Conservation (phyloP, 805 yeast genomes). For the Saccharomycopsis capsularis region DNA sequence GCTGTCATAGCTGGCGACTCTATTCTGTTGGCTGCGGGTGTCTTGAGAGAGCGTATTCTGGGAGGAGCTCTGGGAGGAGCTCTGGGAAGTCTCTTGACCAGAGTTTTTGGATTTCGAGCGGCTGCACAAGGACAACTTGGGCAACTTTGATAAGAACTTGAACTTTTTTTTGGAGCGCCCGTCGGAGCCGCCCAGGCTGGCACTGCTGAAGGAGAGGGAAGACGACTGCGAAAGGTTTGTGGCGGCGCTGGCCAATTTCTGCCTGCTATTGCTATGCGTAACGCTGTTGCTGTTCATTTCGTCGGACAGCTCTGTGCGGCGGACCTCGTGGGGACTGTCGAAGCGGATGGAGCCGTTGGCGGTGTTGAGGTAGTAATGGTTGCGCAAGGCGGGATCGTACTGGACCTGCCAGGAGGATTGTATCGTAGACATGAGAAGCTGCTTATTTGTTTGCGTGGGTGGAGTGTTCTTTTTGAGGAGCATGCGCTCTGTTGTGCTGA, state of each 20-base stretch:
- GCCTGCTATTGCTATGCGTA: too few species aligned
- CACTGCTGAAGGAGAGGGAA: not conserved
- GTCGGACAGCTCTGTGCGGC: too few species aligned
- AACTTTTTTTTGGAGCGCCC: not conserved
- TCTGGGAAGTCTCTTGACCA: not conserved
- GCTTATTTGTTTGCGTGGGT: too few species aligned
- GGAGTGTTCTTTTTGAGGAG: too few species aligned
- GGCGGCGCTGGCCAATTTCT: too few species aligned
- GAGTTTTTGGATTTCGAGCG: not conserved
- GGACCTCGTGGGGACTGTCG: slow-evolving; percentile 17
- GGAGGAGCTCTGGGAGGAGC: not conserved
- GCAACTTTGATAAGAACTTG: slow-evolving; percentile 1
- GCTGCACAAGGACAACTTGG: not conserved
- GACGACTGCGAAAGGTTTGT: not conserved
- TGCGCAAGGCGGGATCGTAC: slow-evolving; percentile 12
- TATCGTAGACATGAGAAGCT: not conserved
- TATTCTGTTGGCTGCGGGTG: not conserved
- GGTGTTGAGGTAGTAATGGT: slow-evolving; percentile 11
- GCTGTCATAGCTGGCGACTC: not conserved
- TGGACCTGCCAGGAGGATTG: not conserved
- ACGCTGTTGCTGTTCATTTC: not conserved
- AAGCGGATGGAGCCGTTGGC: slow-evolving; percentile 12
- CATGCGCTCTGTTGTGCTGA: too few species aligned
- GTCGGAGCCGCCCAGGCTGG: not conserved
- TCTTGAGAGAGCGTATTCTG: not conserved